Percentiles rank a stretch among this genome's conserved stretches.
These are phyloP conservation scores for Lactarius sanguifluus DNA, from an alignment of 768 basidiomycete species.

Conservation along the genomic window DNA sequence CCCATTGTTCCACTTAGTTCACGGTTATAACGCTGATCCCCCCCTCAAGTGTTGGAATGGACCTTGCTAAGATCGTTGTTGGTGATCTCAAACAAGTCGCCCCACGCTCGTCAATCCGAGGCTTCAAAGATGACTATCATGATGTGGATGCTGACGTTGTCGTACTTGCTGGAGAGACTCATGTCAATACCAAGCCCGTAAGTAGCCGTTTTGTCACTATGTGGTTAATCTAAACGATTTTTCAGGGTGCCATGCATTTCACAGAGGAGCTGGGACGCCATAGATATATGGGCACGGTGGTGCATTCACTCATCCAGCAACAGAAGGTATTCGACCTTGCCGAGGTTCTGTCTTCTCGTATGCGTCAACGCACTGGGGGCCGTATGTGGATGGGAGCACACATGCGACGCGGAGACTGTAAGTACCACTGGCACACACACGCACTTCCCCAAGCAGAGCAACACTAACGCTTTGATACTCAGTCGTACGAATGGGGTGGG, in stretches of 20 bases:
- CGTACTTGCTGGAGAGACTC: slow-evolving; percentile 44
- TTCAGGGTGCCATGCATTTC: slow-evolving; percentile 28
- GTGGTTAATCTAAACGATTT: neutral
- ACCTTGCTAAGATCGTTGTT: slow-evolving; percentile 45
- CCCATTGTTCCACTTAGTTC: neutral
- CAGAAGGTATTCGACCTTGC: slow-evolving; percentile 35
- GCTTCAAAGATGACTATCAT: slow-evolving; percentile 43
- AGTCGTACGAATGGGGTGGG: slow-evolving; percentile 39
- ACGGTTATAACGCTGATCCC: neutral
- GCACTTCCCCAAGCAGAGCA: neutral
- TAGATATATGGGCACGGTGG: slow-evolving; percentile 19
- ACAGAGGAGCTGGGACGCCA: slow-evolving; percentile 8
- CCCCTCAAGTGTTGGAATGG: slow-evolving; percentile 43
- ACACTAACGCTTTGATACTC: neutral
- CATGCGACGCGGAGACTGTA: slow-evolving; percentile 47
- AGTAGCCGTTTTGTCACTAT: slow-evolving; percentile 23
- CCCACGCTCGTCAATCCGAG: slow-evolving; percentile 40
- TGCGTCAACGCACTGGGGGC: slow-evolving; percentile 36
- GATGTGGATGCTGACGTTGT: slow-evolving; percentile 40
- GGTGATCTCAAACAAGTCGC: slow-evolving; percentile 40
- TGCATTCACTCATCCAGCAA: slow-evolving; percentile 5
- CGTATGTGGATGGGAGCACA: slow-evolving; percentile 45
- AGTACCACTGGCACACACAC: slow-evolving; percentile 17
- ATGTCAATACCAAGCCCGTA: slow-evolving; percentile 43
- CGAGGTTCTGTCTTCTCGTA: slow-evolving; percentile 36